Base-by-base conservation (phyloP, 345 rosid genomes). In the Pistacia integerrima region DNA sequence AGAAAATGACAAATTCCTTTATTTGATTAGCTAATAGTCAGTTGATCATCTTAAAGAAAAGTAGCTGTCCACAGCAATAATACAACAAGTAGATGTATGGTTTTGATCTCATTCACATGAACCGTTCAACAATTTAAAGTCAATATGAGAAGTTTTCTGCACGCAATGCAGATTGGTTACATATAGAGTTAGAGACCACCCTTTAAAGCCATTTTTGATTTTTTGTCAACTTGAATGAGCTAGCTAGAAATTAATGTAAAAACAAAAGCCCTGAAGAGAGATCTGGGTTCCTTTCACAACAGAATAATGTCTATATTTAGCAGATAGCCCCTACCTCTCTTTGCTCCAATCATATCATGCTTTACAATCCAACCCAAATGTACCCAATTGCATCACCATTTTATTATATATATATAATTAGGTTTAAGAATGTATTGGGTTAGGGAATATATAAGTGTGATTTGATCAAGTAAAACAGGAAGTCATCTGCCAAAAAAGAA, bases 401-500 rank as follows among this genome's bases (percentile, higher is more conserved):
- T 28, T 28, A 28, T 12, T 49, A 35, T 38, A n/a, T n/a, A n/a
- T n/a, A n/a, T n/a, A n/a, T n/a, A n/a, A n/a, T n/a, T n/a, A n/a
- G n/a, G n/a, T n/a, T n/a, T n/a, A n/a, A n/a, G n/a, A n/a, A n/a
- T n/a, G n/a, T n/a, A n/a, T n/a, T n/a, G n/a, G n/a, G n/a, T 74
- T 1, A 64, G 44, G 55, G 60, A 73, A 49, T 48, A 30, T 48
- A n/a, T n/a, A n/a, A 73, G 58, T 28, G 3, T 73, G 30, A 36
- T 30, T 69, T 38, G 65, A 58, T 56, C 66, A 12, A n/a, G 11
- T 58, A 51, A 35, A 72, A 35, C 35, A 70, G 8, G 8, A 52
- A 20, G 18, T 57, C 44, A 79, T 33, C 84, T 85, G 92, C 85
- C 97, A 88, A 88, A 88, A 88, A 83, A 86, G 93, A 94, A 88